phyloP scores from a whole-genome alignment of 805 yeast species.

The Candida loeiensis region DNA sequence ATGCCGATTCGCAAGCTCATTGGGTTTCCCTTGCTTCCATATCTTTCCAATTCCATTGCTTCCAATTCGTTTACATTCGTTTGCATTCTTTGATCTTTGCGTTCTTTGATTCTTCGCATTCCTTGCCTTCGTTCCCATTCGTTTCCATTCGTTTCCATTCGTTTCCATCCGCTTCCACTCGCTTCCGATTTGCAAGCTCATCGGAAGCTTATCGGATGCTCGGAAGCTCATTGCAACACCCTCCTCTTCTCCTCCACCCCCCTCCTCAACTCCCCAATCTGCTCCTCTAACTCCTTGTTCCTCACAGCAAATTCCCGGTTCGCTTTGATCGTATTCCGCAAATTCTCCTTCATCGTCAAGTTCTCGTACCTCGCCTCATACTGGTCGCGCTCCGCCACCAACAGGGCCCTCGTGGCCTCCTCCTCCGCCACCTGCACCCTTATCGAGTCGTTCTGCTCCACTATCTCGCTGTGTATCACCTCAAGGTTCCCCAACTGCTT shows the following conservation, averaged over 20 bases:
- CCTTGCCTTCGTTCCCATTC: no score
- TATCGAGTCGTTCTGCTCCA: conserved; percentile 29
- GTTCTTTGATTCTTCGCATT: no score
- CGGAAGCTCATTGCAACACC: conserved; percentile 18
- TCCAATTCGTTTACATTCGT: no score
- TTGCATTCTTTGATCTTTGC: no score
- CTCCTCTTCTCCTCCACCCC: conserved; percentile 24
- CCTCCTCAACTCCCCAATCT: conserved; percentile 24
- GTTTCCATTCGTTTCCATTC: no score
- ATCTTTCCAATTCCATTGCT: no score
- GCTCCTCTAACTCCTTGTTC: conserved; percentile 27
- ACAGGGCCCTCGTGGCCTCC: conserved; percentile 8
- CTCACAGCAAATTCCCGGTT: conserved; percentile 34
- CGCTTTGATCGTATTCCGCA: conserved; percentile 25
- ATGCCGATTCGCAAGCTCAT: no score
- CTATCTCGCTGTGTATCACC: conserved; percentile 36
- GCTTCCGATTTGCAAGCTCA: no score
- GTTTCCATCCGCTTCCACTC: no score
- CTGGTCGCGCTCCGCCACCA: conserved; percentile 8
- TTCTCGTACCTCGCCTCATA: conserved; percentile 13
- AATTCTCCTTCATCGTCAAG: conserved; percentile 20
- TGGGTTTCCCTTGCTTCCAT: no score
- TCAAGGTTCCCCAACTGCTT: conserved; percentile 27
- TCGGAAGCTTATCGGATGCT: no score
- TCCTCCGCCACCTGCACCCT: conserved; percentile 12